Conservation (phyloP, 2,329 filamentous ascomycete species). For the Fusarium mundagurra region DNA sequence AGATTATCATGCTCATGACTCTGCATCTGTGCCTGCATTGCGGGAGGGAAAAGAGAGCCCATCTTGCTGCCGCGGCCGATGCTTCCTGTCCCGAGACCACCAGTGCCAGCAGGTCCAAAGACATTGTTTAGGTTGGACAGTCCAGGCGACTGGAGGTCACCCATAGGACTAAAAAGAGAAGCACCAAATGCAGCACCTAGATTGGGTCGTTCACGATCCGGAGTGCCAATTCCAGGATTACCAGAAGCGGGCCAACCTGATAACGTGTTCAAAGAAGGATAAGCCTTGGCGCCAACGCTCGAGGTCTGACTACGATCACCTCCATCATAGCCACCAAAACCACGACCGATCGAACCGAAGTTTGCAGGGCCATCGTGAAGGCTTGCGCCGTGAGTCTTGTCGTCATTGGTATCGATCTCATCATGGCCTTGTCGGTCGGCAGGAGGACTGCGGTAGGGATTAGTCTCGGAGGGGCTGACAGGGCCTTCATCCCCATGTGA, state of each 20-base stretch:
- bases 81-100: conserved; percentile 68
- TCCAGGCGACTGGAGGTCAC: conserved; percentile 80
- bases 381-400: conserved; percentile 56
- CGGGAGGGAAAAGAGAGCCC: conserved; percentile 84
- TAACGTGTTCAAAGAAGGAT: conserved; percentile 68
- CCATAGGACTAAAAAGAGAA: conserved; percentile 80
- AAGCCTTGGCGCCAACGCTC: conserved; percentile 82
- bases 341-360: conserved; percentile 66
- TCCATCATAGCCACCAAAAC: conserved; percentile 68
- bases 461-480: conserved; percentile 92
- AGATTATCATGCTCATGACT: conserved; percentile 71
- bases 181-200: conserved; percentile 75
- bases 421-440: conserved; percentile 77
- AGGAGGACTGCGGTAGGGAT: conserved; percentile 92
- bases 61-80: conserved; percentile 83
- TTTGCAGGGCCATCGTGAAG: conserved; percentile 53
- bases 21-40: conserved; percentile 93
- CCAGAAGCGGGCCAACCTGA: conserved; percentile 69
- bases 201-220: conserved; percentile 70
- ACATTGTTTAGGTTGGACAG: conserved; percentile 74
- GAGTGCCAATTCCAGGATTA: conserved; percentile 69
- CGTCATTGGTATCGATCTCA: conserved; percentile 64
- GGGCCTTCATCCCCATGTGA: conserved; percentile 73
- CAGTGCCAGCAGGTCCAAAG: conserved; percentile 71
- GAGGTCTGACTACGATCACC: conserved; percentile 95